A percentile compares a stretch with the other conserved stretches of the same genome.
phyloP scores from a whole-genome alignment of 1,284 basidiomycete species.

The Ceratobasidium sp. region DNA sequence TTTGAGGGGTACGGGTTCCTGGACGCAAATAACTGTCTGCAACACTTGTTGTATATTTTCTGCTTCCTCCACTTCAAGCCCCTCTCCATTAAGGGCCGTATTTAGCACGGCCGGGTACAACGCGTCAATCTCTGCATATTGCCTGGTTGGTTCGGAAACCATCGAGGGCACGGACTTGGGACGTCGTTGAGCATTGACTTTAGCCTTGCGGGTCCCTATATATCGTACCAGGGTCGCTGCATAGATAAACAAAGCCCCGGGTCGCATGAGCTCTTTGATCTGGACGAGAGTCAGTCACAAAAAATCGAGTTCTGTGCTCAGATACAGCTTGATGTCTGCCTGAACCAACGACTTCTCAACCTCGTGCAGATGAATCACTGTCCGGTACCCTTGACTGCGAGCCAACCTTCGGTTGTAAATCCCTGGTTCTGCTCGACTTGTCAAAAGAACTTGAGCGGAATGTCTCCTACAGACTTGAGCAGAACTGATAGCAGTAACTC shows the following conservation, averaged over 20 bases:
- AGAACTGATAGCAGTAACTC: neutral
- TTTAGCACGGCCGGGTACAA: neutral
- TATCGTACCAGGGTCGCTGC: constrained; percentile 34
- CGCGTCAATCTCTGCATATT: neutral
- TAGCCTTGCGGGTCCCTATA: neutral
- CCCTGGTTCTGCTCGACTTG: constrained; percentile 36
- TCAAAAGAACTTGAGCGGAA: constrained; percentile 27
- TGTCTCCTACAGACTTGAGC: neutral
- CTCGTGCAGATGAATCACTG: constrained; percentile 31
- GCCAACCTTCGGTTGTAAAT: neutral
- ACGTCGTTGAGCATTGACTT: neutral
- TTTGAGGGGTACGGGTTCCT: neutral
- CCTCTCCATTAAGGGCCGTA: neutral
- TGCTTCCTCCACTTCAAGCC: neutral
- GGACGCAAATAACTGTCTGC: neutral
- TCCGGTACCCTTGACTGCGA: neutral
- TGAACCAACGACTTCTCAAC: constrained; percentile 33
- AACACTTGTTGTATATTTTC: neutral
- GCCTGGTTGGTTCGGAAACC: neutral
- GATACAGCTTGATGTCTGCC: constrained; percentile 9
- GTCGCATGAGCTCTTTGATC: constrained; percentile 10
- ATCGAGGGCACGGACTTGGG: neutral
- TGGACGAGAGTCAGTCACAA: neutral
- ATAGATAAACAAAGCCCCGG: constrained; percentile 36
- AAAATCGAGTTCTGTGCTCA: neutral